These are phyloP conservation scores for Nothomitra cinnamomea DNA, from an alignment of 2,329 filamentous ascomycete genomes.

Conservation along the genomic window DNA sequence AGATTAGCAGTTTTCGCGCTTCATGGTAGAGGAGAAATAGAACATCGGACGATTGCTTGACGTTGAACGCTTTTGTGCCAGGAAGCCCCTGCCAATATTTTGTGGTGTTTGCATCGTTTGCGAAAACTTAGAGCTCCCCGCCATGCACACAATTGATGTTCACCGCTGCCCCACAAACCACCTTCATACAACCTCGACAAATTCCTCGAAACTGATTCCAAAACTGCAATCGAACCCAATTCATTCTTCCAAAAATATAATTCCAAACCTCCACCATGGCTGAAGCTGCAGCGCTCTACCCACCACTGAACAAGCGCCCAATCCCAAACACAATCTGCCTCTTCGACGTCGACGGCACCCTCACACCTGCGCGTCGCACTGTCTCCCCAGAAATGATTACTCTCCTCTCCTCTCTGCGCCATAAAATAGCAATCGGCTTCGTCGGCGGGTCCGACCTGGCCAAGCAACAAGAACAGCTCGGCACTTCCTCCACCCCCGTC, in stretches of 20 bases:
- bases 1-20: background rate
- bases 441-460: conserved; percentile 81
- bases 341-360: conserved; percentile 90
- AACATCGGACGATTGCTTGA: too few relatives aligned
- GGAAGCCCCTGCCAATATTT: too few relatives aligned
- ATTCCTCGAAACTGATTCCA: too few relatives aligned
- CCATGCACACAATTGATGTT: too few relatives aligned
- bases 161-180: too few relatives aligned
- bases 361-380: conserved; percentile 55
- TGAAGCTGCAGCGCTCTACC: conserved; percentile 34
- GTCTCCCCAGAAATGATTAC: conserved; percentile 69
- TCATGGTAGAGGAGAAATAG: conserved; percentile 1
- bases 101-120: too few relatives aligned
- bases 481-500: conserved; percentile 49
- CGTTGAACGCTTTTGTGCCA: too few relatives aligned
- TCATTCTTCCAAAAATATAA: background rate
- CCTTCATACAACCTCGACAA: too few relatives aligned
- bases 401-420: conserved; percentile 61
- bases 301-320: conserved; percentile 65
- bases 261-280: conserved; percentile 17
- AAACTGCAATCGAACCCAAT: too few relatives aligned
- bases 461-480: conserved; percentile 95
- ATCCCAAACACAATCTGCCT: conserved; percentile 86
- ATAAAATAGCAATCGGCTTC: conserved; percentile 78
- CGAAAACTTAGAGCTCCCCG: too few relatives aligned